Evolutionary conservation across 2,329 filamentous ascomycete genomes (phyloP).

Genomic region (Microcera coccophila): DNA sequence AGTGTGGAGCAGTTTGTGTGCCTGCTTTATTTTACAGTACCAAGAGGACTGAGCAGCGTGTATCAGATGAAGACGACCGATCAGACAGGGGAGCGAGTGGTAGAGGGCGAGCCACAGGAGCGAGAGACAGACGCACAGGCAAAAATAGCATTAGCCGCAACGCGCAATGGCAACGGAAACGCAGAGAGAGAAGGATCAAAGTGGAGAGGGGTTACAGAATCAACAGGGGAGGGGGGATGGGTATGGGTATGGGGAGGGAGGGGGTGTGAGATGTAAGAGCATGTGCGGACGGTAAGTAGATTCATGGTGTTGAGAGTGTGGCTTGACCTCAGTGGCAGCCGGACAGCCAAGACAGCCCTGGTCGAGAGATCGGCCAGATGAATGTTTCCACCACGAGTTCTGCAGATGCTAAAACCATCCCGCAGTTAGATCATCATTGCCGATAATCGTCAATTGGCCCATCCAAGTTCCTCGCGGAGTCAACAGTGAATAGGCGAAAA

Average conservation of each 20-base stretch:
- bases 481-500: too few relatives aligned
- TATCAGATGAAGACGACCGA: conserved; percentile 41
- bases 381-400: too few relatives aligned
- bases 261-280: background rate
- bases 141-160: background rate
- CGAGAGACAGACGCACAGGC: background rate
- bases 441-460: too few relatives aligned
- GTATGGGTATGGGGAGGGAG: background rate
- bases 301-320: background rate
- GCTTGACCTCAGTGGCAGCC: background rate
- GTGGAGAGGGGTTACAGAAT: background rate
- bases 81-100: conserved; percentile 13
- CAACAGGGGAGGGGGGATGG: background rate
- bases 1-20: conserved; percentile 41
- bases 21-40: conserved; percentile 44
- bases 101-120: background rate
- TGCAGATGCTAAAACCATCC: too few relatives aligned
- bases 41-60: conserved; percentile 36
- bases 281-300: background rate
- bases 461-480: too few relatives aligned
- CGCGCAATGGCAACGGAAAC: background rate
- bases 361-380: too few relatives aligned
- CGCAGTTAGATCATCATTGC: too few relatives aligned
- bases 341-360: too few relatives aligned
- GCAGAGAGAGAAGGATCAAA: background rate